Percentiles rank a stretch among this genome's conserved stretches.
These are phyloP conservation scores for Picocystis salinarum DNA, from an alignment of 139 green algal genomes.

Conservation along the genomic window DNA sequence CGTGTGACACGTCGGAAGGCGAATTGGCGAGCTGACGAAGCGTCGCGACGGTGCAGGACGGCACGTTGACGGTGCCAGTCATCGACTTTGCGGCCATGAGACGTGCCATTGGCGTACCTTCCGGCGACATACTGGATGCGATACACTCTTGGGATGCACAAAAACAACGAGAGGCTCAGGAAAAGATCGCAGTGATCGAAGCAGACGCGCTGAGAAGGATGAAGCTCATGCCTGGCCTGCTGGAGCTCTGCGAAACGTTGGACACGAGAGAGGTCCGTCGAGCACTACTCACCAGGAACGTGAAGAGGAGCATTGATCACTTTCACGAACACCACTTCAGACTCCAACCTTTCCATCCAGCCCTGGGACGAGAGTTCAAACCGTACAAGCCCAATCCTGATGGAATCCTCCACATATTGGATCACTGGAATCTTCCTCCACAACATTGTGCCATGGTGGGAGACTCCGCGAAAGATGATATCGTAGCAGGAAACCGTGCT, in stretches of 20 bases:
- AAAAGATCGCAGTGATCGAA: too few relatives aligned
- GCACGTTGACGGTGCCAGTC: neutral
- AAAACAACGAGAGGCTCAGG: neutral
- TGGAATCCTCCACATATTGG: neutral
- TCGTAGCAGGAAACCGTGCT: neutral
- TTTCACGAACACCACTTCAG: neutral
- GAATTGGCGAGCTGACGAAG: neutral
- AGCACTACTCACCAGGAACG: slow-evolving; percentile 50
- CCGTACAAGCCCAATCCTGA: slow-evolving; percentile 5
- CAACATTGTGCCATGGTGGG: neutral
- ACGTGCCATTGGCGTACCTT: neutral
- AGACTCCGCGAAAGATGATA: slow-evolving; percentile 2
- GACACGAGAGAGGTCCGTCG: slow-evolving; percentile 30
- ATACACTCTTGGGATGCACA: neutral
- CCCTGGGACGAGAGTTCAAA: neutral
- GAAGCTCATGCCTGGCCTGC: slow-evolving; percentile 50
- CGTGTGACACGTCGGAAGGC: neutral
- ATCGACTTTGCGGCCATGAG: neutral
- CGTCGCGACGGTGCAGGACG: neutral
- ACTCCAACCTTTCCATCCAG: too few relatives aligned
- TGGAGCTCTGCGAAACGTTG: slow-evolving; percentile 36
- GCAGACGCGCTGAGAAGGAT: too few relatives aligned
- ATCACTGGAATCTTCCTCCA: neutral
- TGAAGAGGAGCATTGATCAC: slow-evolving; percentile 11
- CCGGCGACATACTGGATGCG: neutral